phyloP scores from a whole-genome alignment of 2,329 filamentous ascomycete genomes.

The Xylariales sp. region DNA sequence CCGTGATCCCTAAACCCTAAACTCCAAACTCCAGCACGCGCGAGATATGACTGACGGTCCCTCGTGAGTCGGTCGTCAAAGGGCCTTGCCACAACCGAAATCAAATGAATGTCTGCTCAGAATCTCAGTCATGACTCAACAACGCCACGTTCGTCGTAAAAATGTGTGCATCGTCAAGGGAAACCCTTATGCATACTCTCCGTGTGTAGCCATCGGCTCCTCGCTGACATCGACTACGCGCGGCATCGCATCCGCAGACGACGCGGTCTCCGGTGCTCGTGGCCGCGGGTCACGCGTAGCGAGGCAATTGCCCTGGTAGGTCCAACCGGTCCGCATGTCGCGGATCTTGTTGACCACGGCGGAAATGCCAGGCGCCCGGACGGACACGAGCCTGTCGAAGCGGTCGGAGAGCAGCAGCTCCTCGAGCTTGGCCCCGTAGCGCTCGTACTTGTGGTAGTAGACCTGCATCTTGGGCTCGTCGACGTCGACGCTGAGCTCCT shows the following conservation, averaged over 20 bases:
- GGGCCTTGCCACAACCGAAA: background rate
- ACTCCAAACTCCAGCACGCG: background rate
- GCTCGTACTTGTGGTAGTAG: conserved; percentile 29
- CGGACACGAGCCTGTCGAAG: conserved; percentile 13
- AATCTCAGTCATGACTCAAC: background rate
- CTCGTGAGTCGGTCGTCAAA: background rate
- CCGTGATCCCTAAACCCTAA: background rate
- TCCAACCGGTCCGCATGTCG: background rate
- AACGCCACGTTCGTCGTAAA: background rate
- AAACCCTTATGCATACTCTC: background rate
- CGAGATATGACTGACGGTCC: background rate
- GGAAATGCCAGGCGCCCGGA: background rate
- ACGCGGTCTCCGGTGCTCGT: background rate
- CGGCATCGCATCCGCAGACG: background rate
- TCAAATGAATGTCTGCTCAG: background rate
- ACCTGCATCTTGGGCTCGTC: conserved; percentile 1
- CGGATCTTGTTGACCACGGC: background rate
- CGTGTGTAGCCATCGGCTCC: background rate
- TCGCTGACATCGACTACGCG: no score
- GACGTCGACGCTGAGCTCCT: conserved; percentile 11
- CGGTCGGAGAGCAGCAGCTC: conserved; percentile 8
- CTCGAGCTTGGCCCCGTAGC: conserved; percentile 31
- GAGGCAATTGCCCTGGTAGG: no score
- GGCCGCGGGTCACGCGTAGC: no score
- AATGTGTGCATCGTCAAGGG: background rate